phyloP scores from a whole-genome alignment of 129 eudicot genomes.

The Pseudognaphalium luteoalbum region DNA sequence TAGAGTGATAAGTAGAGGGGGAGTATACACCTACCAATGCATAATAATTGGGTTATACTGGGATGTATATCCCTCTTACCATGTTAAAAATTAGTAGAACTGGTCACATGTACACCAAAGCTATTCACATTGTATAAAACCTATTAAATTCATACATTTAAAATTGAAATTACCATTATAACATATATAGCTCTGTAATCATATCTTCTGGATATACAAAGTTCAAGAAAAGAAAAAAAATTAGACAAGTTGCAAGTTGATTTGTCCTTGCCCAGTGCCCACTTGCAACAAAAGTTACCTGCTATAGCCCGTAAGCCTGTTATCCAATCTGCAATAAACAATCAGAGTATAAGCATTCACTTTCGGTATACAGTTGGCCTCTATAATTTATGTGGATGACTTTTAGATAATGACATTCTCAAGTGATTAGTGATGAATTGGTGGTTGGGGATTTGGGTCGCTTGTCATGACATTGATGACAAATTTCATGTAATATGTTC shows the following conservation, averaged over 20 bases:
- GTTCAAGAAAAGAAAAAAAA: not conserved
- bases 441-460: not conserved
- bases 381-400: no score
- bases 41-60: not conserved
- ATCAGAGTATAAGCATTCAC: no score
- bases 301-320: not conserved
- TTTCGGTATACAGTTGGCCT: no score
- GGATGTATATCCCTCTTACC: not conserved
- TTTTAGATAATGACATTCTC: no score
- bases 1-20: not conserved
- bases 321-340: not conserved
- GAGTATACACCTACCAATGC: not conserved
- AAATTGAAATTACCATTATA: no score
- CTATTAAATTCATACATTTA: no score
- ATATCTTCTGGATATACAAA: no score
- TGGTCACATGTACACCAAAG: not conserved
- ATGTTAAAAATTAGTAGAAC: not conserved
- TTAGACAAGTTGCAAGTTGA: no score
- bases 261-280: not conserved
- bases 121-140: no score
- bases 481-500: not conserved
- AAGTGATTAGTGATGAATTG: no score
- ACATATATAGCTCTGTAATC: no score
- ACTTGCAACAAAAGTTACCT: not conserved
- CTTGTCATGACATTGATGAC: not conserved